These are phyloP conservation scores for Amanita exitialis DNA, from an alignment of 768 basidiomycete genomes.

Conservation along the genomic window DNA sequence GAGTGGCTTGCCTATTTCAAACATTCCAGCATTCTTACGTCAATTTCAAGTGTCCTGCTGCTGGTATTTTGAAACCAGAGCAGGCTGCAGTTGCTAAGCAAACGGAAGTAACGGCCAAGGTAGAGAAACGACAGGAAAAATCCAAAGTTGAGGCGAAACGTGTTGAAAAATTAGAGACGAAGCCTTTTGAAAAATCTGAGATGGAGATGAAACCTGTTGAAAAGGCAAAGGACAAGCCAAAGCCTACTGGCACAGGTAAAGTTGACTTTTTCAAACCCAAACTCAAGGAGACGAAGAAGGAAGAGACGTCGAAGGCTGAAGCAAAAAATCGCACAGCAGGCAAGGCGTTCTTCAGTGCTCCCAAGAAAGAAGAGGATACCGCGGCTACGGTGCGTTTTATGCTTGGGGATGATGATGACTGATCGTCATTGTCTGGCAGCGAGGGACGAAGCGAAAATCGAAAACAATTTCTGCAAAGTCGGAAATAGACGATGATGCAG, in stretches of 20 bases:
- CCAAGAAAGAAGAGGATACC: conserved; percentile 11
- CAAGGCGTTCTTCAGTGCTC: conserved; percentile 9
- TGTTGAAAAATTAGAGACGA: conserved; percentile 20
- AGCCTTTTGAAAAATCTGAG: conserved; percentile 37
- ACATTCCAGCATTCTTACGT: not conserved
- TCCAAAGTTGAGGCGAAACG: conserved; percentile 16
- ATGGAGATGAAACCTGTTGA: conserved; percentile 29
- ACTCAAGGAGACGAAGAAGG: conserved; percentile 17
- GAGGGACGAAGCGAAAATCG: conserved; percentile 38
- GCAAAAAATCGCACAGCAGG: conserved; percentile 7
- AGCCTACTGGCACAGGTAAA: conserved; percentile 38
- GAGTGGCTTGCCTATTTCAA: conserved; percentile 11
- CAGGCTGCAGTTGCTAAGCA: conserved; percentile 6
- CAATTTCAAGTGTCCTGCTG: conserved; percentile 12
- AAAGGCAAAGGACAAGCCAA: conserved; percentile 18
- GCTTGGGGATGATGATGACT: not conserved
- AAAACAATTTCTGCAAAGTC: conserved; percentile 16
- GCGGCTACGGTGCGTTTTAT: conserved; percentile 9
- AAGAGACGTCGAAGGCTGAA: conserved; percentile 12
- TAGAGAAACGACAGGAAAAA: conserved; percentile 9
- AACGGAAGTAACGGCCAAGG: conserved; percentile 8
- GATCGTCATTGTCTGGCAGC: conserved; percentile 14
- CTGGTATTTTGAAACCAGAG: conserved; percentile 32
- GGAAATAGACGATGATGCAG: conserved; percentile 14
- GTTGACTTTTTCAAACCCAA: conserved; percentile 54